Percentiles rank a stretch among this genome's conserved stretches.
Conservation (phyloP, 768 basidiomycete species). For the Asterophora lycoperdoides region DNA sequence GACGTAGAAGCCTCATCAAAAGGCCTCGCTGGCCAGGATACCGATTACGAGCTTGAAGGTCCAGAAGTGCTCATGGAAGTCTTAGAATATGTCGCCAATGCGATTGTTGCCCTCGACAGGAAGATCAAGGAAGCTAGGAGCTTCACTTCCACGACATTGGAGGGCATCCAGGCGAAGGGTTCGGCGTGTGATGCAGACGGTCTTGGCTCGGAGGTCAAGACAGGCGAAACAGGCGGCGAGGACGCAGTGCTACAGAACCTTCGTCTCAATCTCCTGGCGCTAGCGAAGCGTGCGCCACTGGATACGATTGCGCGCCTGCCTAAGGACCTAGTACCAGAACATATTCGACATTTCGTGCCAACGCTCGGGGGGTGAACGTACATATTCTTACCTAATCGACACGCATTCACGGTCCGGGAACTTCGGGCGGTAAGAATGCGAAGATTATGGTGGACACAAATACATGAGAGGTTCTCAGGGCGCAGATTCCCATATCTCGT, state of each 20-base stretch:
- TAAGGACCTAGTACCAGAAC: conserved; percentile 59
- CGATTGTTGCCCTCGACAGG: conserved; percentile 43
- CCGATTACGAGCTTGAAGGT: conserved; percentile 34
- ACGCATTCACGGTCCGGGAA: too few relatives aligned
- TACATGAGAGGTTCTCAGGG: too few relatives aligned
- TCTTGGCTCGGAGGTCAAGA: not conserved
- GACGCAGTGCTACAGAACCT: conserved; percentile 52
- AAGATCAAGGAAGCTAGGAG: conserved; percentile 18
- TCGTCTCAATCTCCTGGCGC: conserved; percentile 68
- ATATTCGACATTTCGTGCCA: conserved; percentile 61
- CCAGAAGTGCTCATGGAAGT: conserved; percentile 51
- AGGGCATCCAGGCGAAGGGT: not conserved
- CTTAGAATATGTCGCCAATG: conserved; percentile 51
- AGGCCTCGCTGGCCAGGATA: conserved; percentile 11
- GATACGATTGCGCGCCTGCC: conserved; percentile 65
- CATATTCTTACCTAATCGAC: too few relatives aligned
- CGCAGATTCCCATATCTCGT: too few relatives aligned
- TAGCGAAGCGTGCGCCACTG: conserved; percentile 74
- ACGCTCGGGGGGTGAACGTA: conserved; percentile 37
- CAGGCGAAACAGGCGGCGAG: conserved; percentile 29
- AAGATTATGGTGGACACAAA: too few relatives aligned
- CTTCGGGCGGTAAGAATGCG: too few relatives aligned
- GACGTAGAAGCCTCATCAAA: conserved; percentile 27
- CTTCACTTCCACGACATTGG: conserved; percentile 4
- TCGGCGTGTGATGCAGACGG: conserved; percentile 2